Evolutionary conservation across 2,329 filamentous ascomycete genomes (phyloP), one percentile per base, ranked within the genome.

Genomic region (Xylaria polymorpha): DNA sequence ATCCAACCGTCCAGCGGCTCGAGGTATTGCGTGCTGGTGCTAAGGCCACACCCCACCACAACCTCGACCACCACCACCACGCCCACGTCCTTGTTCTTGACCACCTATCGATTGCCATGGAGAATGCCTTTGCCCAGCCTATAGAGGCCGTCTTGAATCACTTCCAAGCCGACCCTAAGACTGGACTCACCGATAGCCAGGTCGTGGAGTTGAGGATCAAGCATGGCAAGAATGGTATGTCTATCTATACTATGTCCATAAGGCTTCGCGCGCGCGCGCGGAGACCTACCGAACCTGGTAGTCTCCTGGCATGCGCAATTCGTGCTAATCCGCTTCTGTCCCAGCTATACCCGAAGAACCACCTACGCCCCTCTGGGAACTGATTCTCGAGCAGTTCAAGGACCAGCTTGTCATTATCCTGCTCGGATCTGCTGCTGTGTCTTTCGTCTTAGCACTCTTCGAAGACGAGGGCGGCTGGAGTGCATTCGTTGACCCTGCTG

Each of bases 371-470:
- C 81, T 99, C 57, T 99, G 95, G 96, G 89, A 98, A 83, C 90
- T 99, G 72, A 93, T 99, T 65, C 87, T 99, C 68, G 96, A 99
- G 83, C 96, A 99, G 81, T 99, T 99, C 87, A 98, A 99, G 83
- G 96, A 99, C 80, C 96, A 99, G 82, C 89, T 99, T 57, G 96
- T 99, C 74, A 88, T 99, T 63, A 99, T 99, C 75, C 87, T 99
- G 25, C 88, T 99, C 59, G 96, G 90, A 64, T 98, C 95, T 44
- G 96, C 96, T 12, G 94, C 92, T 22, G 91, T 99, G 43, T 98
- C 96, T 1, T 98, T 99, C 79, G 90, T 94, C 32, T 86, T 99
- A 71, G 96, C 96, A 32, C 86, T 99, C 14, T 94, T 99, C 75
- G 96, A 99, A 80, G 92, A 96, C 53, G 92, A 92, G 70, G 94